Base-by-base conservation (phyloP, 257 asterid species). In the Scutellaria baicalensis region DNA sequence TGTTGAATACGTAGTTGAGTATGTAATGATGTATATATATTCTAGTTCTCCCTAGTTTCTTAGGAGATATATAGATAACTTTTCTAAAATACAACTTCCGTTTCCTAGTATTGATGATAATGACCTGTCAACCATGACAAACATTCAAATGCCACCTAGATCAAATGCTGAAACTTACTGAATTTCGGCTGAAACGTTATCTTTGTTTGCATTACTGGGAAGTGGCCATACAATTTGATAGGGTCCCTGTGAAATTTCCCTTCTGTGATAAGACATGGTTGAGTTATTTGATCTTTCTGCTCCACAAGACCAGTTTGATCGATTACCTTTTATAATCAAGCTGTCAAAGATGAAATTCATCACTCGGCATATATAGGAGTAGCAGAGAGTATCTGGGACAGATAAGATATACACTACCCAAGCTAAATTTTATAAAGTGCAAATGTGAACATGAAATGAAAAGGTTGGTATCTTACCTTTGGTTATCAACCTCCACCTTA, bases 171-270 rank as follows among this genome's bases (percentile, higher is more conserved):
- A 18, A 56, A 77, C 97, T 78, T 83, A 91, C 97, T 83, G 84
- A 58, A 84, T 84, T 75, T 87, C 95, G n/a, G 97, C 97, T 40
- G 89, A 85, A 73, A 84, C 77, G 11, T 35, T 68, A 9, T 87
- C 84, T 82, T 80, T 89, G 72, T 81, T 77, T 43, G 81, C 84
- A 76, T 89, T 87, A 40, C 47, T 66, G 17, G 97, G 97, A 81
- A 91, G 90, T 11, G 87, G 84, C 97, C 97, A 91, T 10, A 68
- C 83, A 44, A 86, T 71, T 47, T 72, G 84, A 68, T 82, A 89
- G 27, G 91, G 96, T 66, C 97, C 97, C 42, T 66, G 82, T 6
- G 69, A 38, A 72, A 89, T 85, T 82, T 89, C 97, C 83, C 80
- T 77, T 81, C 69, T 81, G 76, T 80, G 89, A 71, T 81, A 87